Base-by-base conservation (phyloP, 805 yeast genomes). In the Saccharomycopsis schoenii region DNA sequence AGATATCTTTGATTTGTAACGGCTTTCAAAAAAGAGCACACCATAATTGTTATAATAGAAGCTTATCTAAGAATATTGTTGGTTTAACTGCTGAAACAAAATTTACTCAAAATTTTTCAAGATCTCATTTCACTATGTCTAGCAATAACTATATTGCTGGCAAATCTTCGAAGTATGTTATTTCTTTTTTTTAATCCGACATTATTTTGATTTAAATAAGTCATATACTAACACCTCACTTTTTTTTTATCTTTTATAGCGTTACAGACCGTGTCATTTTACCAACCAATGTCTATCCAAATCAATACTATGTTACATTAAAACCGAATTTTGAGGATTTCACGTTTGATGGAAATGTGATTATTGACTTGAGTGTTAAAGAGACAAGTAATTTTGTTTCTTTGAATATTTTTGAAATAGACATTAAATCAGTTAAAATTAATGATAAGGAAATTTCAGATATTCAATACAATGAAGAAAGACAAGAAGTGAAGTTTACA, bases 261-360 rank as follows among this genome's bases (percentile, higher is more conserved):
- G 14, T 17, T 19, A 25, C 34, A 2, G 62, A 59, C 11, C 62
- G 62, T 41, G 80, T 76, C 66, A 71, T 77, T 52, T 81, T 84
- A 63, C 96, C 89, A 66, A 76, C 76, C 57, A 76, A 80, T 60
- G 86, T 91, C 62, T 79, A 79, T 62, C 97, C 99, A 39, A 67
- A 75, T 41, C 88, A 88, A 72, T 93, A 94, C 71, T 80, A 83
- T 59, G 71, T 94, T 37, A 78, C 83, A 19, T 74, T 84, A 60
- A 85, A 84, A 67, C 90, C 96, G 42, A 69, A 76, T 66, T 79
- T 85, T 62, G 77, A 76, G 55, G 78, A 79, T 10, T 84, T 84
- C 76, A 83, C 80, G 60, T 85, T 82, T 67, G 73, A 74, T 55
- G 90, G 89, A 67, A 71, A 71, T 40, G 82, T 78, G 62, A 73